phyloP scores from a whole-genome alignment of 2,329 filamentous ascomycete genomes.

The Trichoderma atrobrunneum region DNA sequence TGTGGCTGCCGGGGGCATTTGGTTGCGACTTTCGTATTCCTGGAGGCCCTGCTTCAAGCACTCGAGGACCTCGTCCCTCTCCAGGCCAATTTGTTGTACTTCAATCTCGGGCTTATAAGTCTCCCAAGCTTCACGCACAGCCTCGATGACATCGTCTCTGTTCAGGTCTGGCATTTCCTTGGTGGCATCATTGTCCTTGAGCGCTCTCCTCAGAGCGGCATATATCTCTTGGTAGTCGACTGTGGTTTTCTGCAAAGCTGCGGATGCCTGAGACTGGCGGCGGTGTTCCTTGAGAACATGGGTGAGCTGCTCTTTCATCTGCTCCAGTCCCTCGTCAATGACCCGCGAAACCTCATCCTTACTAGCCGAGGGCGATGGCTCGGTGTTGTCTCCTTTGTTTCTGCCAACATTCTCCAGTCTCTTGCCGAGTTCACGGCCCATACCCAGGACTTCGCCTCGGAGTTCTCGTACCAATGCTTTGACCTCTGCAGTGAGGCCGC shows the following conservation, averaged over 20 bases:
- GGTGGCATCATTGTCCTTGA: conserved; percentile 57
- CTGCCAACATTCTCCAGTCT: conserved; percentile 70
- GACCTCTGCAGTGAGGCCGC: conserved; percentile 85
- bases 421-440: conserved; percentile 86
- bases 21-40: conserved; percentile 61
- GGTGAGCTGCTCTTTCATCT: conserved; percentile 83
- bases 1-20: conserved; percentile 59
- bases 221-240: conserved; percentile 84
- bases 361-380: conserved; percentile 41
- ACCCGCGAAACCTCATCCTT: conserved; percentile 72
- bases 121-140: conserved; percentile 88
- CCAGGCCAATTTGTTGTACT: conserved; percentile 83
- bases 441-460: conserved; percentile 86
- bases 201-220: conserved; percentile 74
- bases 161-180: conserved; percentile 49
- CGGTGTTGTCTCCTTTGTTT: conserved; percentile 45
- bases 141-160: conserved; percentile 80
- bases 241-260: conserved; percentile 55
- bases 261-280: conserved; percentile 63
- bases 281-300: conserved; percentile 73
- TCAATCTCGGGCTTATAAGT: conserved; percentile 92
- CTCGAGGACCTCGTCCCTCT: conserved; percentile 83
- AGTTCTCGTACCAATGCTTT: conserved; percentile 88
- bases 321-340: conserved; percentile 74
- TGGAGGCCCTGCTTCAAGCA: conserved; percentile 84